Evolutionary conservation across 148 eudicot species (phyloP).

Genomic region (Arbutus unedo): DNA sequence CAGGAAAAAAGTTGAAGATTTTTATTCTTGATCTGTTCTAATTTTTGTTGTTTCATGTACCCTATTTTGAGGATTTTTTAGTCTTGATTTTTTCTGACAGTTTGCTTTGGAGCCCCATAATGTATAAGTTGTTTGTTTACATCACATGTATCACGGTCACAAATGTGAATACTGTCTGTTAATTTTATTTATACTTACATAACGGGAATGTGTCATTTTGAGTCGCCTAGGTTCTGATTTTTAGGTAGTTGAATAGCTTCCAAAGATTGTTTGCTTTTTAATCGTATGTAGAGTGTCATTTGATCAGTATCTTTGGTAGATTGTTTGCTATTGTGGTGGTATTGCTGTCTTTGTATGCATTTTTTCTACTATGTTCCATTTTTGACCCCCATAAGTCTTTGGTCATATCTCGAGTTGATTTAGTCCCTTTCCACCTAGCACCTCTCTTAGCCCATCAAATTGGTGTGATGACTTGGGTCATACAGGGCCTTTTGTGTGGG

Average conservation of each 20-base stretch:
- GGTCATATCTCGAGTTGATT: background rate
- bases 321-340: background rate
- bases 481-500: background rate
- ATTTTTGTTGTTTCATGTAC: background rate
- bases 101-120: background rate
- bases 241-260: background rate
- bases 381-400: background rate
- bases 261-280: background rate
- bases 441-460: slow-evolving; percentile 4
- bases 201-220: background rate
- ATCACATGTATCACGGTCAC: background rate
- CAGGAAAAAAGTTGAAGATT: background rate
- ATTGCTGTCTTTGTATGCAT: background rate
- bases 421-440: background rate
- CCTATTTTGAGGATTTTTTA: background rate
- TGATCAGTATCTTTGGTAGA: background rate
- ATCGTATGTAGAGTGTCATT: background rate
- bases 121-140: background rate
- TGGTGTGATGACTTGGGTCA: background rate
- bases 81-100: background rate
- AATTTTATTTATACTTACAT: background rate
- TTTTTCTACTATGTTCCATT: background rate
- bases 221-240: background rate
- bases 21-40: background rate
- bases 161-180: background rate